Conservation (phyloP, 805 yeast genomes). For the Barnettozyma populi region DNA sequence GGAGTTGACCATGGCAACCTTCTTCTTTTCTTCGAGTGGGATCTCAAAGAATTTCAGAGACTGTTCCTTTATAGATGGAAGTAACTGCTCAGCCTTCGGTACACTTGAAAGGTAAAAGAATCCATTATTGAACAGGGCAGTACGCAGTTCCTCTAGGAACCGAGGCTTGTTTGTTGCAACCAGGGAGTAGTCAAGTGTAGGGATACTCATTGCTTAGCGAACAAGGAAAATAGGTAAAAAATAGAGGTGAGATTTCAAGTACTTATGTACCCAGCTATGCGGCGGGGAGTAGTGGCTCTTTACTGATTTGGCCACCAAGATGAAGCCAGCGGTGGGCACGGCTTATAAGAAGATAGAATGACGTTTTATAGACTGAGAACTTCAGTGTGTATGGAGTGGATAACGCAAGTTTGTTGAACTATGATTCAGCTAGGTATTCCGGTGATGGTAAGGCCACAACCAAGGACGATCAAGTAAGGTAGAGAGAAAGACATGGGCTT, state of each 20-base stretch:
- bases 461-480: too few relatives aligned
- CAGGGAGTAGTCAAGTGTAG: conserved; percentile 4
- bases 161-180: not conserved
- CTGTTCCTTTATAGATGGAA: conserved; percentile 25
- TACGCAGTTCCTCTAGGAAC: conserved; percentile 28
- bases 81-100: conserved; percentile 31
- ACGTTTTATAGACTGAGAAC: too few relatives aligned
- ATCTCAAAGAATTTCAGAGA: conserved; percentile 34
- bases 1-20: conserved; percentile 37
- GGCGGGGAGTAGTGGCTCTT: not conserved
- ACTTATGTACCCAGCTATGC: not conserved
- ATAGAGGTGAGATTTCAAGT: not conserved
- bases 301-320: not conserved
- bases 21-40: conserved; percentile 33
- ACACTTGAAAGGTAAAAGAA: conserved; percentile 39
- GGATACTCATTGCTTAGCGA: not conserved
- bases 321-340: not conserved
- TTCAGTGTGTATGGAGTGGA: not conserved
- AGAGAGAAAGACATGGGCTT: too few relatives aligned
- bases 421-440: not conserved
- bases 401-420: not conserved
- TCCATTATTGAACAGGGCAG: conserved; percentile 47
- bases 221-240: not conserved
- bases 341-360: not conserved
- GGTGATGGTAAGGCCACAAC: too few relatives aligned